Evolutionary conservation across 2,329 filamentous ascomycete species (phyloP).

Genomic region (Shiraia bambusicola): DNA sequence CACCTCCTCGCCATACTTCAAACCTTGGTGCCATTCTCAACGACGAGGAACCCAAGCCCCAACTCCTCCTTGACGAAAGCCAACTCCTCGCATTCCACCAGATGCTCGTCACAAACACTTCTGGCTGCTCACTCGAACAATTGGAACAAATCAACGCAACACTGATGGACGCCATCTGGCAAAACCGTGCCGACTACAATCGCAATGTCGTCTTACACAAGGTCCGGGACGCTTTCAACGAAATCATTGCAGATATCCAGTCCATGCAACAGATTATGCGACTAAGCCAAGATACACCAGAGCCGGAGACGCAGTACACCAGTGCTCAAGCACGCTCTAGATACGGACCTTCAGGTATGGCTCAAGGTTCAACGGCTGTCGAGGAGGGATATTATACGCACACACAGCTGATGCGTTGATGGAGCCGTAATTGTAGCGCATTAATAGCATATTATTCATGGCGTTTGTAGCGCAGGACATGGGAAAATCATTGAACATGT

Average conservation of each 20-base stretch:
- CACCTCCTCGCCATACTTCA: slow-evolving; percentile 37
- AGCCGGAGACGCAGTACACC: slow-evolving; percentile 10
- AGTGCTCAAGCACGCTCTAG: background rate
- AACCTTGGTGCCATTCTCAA: slow-evolving; percentile 49
- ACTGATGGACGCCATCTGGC: slow-evolving; percentile 90
- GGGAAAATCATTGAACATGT: too few species aligned
- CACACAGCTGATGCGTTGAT: background rate
- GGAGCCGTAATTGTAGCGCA: too few species aligned
- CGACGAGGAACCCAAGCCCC: slow-evolving; percentile 33
- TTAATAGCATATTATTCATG: background rate
- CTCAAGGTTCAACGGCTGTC: background rate
- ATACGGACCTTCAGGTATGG: background rate
- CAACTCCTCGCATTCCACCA: slow-evolving; percentile 61
- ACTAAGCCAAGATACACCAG: slow-evolving; percentile 41
- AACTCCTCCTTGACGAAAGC: slow-evolving; percentile 50
- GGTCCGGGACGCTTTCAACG: slow-evolving; percentile 72
- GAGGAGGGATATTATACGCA: background rate
- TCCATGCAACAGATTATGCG: slow-evolving; percentile 49
- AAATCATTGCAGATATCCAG: slow-evolving; percentile 69
- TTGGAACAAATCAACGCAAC: slow-evolving; percentile 89
- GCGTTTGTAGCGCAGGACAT: too few species aligned
- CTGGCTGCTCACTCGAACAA: slow-evolving; percentile 85
- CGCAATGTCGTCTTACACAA: slow-evolving; percentile 68
- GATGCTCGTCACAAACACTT: slow-evolving; percentile 66
- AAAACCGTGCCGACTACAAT: slow-evolving; percentile 77